A percentile compares a stretch with the other conserved stretches of the same genome.
Evolutionary conservation across 2,329 filamentous ascomycete species (phyloP).

Genomic region (Cryphonectria carpinicola): DNA sequence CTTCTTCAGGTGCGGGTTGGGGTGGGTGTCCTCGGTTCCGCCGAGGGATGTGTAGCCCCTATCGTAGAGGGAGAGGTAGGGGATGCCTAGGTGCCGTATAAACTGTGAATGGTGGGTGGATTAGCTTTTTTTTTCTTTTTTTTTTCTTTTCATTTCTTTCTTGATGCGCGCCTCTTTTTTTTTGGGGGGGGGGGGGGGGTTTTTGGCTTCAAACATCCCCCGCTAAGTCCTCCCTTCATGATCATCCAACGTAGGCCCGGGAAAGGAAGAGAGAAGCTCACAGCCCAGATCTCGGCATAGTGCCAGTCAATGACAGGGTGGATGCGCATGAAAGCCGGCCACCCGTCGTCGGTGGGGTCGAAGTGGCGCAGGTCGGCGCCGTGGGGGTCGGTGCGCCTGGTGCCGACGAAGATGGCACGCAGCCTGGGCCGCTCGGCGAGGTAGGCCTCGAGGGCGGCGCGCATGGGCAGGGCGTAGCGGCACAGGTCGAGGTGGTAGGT

Average conservation of each 20-base stretch:
- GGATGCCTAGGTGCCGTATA: conserved; percentile 75
- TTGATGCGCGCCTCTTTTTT: neutral
- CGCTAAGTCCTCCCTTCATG: too few relatives aligned
- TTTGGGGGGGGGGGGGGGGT: too few relatives aligned
- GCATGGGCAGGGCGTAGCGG: conserved; percentile 79
- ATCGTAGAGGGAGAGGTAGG: conserved; percentile 88
- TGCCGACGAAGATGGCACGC: conserved; percentile 84
- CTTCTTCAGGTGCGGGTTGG: conserved; percentile 74
- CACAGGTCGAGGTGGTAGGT: conserved; percentile 77
- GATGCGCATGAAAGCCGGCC: conserved; percentile 90
- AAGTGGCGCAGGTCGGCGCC: conserved; percentile 79
- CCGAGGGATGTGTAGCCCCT: conserved; percentile 71
- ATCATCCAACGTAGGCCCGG: too few relatives aligned
- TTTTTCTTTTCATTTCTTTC: conserved; percentile 11
- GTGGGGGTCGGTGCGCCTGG: conserved; percentile 89
- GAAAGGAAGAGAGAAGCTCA: conserved; percentile 42
- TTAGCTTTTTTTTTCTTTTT: conserved; percentile 11
- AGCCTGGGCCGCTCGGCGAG: conserved; percentile 66
- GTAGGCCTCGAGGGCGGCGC: conserved; percentile 78
- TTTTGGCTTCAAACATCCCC: neutral
- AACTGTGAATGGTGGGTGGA: conserved; percentile 56
- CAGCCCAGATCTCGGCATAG: conserved; percentile 91
- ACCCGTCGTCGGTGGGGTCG: conserved; percentile 83
- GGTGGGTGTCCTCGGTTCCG: conserved; percentile 84
- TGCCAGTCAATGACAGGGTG: conserved; percentile 98